phyloP scores from a whole-genome alignment of 768 basidiomycete genomes.

The Pleurotus salmoneostramineus region DNA sequence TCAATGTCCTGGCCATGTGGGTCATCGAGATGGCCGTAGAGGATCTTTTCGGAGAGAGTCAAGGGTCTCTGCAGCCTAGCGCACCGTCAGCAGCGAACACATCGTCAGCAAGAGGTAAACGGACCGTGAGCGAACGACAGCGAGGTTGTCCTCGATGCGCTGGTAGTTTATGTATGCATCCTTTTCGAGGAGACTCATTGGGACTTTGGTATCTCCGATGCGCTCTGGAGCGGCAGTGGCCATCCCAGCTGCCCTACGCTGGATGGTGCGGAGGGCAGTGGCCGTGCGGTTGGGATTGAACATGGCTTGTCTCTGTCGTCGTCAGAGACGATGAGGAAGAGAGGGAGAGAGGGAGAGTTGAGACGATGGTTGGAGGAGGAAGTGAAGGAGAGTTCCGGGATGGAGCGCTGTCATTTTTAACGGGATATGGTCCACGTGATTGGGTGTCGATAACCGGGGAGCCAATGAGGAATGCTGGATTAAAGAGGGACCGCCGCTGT shows the following conservation, averaged over 20 bases:
- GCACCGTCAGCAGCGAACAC: slow-evolving; percentile 7
- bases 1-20: slow-evolving; percentile 87
- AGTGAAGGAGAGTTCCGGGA: slow-evolving; percentile 4
- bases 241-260: slow-evolving; percentile 64
- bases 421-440: background rate
- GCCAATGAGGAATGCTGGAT: slow-evolving; percentile 1
- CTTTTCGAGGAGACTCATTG: slow-evolving; percentile 84
- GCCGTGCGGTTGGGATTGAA: slow-evolving; percentile 53
- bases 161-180: slow-evolving; percentile 90
- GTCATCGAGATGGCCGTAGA: slow-evolving; percentile 98
- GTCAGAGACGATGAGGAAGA: slow-evolving; percentile 23
- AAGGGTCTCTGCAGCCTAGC: slow-evolving; percentile 81
- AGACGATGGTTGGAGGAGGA: slow-evolving; percentile 12
- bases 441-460: background rate
- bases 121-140: slow-evolving; percentile 79
- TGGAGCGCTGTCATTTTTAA: background rate
- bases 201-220: slow-evolving; percentile 87
- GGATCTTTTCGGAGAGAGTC: slow-evolving; percentile 93
- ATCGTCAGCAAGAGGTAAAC: background rate
- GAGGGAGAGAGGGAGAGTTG: slow-evolving; percentile 27
- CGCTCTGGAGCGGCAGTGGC: slow-evolving; percentile 68
- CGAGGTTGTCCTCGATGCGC: slow-evolving; percentile 97
- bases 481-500: background rate
- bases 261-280: slow-evolving; percentile 46
- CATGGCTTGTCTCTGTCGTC: slow-evolving; percentile 42